phyloP scores from a whole-genome alignment of 345 rosid species.

The Salix exigua region DNA sequence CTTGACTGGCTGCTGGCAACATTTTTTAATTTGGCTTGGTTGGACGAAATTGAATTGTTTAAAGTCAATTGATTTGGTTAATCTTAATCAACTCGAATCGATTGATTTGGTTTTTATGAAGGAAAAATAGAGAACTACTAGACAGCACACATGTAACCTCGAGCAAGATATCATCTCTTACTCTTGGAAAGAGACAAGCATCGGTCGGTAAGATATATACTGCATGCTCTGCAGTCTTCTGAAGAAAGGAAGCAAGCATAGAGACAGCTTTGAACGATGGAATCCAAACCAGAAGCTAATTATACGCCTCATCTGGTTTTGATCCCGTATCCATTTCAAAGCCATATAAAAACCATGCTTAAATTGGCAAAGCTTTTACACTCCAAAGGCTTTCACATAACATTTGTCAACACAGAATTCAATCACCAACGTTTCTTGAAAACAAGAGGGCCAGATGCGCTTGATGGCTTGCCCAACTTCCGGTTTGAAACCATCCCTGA shows the following conservation, averaged over 20 bases:
- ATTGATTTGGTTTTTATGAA: no score
- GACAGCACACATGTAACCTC: no score
- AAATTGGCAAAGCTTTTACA: neutral
- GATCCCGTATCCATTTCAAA: neutral
- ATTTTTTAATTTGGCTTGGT: no score
- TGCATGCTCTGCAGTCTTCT: no score
- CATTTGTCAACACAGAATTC: neutral
- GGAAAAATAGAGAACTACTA: no score
- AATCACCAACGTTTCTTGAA: neutral
- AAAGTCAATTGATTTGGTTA: no score
- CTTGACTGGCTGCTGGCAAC: no score
- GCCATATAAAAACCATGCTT: neutral
- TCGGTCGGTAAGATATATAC: no score
- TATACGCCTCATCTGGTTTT: neutral
- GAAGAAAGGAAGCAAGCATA: neutral
- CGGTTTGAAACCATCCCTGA: neutral
- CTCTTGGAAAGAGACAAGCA: no score
- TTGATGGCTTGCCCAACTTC: neutral
- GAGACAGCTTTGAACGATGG: neutral
- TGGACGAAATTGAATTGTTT: no score
- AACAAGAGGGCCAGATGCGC: neutral
- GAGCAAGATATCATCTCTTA: no score
- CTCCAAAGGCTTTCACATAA: neutral
- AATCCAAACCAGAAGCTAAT: neutral
- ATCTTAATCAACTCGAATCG: no score